A percentile compares a stretch with the other conserved stretches of the same genome.
These are phyloP conservation scores for Citrus sp. DNA, from an alignment of 345 rosid species.

Conservation along the genomic window DNA sequence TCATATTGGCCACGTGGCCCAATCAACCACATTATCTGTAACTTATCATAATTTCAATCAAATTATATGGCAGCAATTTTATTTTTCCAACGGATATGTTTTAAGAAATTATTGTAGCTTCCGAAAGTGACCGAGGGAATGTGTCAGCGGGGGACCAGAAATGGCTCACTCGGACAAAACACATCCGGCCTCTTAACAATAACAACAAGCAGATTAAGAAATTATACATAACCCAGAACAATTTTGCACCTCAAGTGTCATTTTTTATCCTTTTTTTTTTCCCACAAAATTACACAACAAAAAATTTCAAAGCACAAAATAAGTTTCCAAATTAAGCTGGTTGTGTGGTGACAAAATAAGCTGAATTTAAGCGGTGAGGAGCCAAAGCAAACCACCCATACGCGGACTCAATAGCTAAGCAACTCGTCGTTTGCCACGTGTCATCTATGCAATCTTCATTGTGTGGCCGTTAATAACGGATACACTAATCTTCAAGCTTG, in stretches of 20 bases:
- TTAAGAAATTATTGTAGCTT: neutral
- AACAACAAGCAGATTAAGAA: neutral
- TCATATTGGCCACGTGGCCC: neutral
- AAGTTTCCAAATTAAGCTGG: neutral
- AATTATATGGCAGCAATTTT: neutral
- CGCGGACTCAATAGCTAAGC: neutral
- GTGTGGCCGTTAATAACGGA: conserved; percentile 39
- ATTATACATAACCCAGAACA: conserved; percentile 7
- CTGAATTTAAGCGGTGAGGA: conserved; percentile 24
- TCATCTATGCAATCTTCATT: conserved; percentile 30
- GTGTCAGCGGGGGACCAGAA: neutral
- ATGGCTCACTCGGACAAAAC: neutral
- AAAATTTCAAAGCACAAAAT: neutral
- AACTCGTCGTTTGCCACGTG: conserved; percentile 36
- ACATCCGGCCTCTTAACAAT: conserved; percentile 1
- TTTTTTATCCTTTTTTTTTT: neutral
- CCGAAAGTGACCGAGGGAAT: neutral
- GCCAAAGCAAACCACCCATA: neutral
- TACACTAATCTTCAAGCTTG: conserved; percentile 17
- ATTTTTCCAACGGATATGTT: too few relatives aligned
- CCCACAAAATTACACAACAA: neutral
- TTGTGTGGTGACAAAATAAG: conserved; percentile 3
- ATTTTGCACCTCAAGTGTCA: conserved; percentile 13
- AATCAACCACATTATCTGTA: neutral
- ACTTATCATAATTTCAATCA: neutral